Evolutionary conservation across 2,329 filamentous ascomycete genomes (phyloP).

Genomic region (Monosporascus ibericus): DNA sequence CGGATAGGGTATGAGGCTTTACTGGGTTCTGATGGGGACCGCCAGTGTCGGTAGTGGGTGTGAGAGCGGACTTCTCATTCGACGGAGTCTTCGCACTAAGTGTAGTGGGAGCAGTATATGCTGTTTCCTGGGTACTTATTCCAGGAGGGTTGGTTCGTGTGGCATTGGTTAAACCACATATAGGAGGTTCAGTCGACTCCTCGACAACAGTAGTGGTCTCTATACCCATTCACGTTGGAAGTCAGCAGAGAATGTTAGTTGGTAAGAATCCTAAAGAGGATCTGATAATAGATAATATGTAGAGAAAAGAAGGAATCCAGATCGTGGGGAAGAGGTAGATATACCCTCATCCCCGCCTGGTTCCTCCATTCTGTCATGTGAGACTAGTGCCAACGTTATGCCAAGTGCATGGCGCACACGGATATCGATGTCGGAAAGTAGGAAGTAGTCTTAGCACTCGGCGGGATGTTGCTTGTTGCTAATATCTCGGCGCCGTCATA

Average conservation of each 20-base stretch:
- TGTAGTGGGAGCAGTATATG: neutral
- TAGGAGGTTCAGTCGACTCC: slow-evolving; percentile 30
- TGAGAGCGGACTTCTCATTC: slow-evolving; percentile 5
- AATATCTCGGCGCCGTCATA: neutral
- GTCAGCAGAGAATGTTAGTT: slow-evolving; percentile 1
- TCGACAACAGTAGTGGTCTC: slow-evolving; percentile 25
- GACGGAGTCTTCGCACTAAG: neutral
- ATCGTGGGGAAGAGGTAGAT: slow-evolving; percentile 1
- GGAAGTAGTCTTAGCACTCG: neutral
- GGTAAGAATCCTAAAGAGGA: slow-evolving; percentile 7
- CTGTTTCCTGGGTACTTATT: slow-evolving; percentile 8
- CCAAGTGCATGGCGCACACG: neutral
- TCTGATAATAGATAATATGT: neutral
- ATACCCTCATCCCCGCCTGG: slow-evolving; percentile 1
- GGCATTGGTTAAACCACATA: slow-evolving; percentile 23
- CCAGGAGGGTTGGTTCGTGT: slow-evolving; percentile 12
- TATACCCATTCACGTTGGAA: slow-evolving; percentile 27
- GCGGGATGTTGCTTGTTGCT: neutral
- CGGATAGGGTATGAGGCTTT: slow-evolving; percentile 23
- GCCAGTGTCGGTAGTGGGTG: slow-evolving; percentile 4
- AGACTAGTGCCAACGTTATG: slow-evolving; percentile 1
- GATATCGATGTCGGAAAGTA: neutral
- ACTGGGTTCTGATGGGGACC: slow-evolving; percentile 3
- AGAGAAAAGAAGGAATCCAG: neutral
- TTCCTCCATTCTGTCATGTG: slow-evolving; percentile 1